phyloP scores from a whole-genome alignment of 2,329 filamentous ascomycete species.

The Clarireedia paspali region DNA sequence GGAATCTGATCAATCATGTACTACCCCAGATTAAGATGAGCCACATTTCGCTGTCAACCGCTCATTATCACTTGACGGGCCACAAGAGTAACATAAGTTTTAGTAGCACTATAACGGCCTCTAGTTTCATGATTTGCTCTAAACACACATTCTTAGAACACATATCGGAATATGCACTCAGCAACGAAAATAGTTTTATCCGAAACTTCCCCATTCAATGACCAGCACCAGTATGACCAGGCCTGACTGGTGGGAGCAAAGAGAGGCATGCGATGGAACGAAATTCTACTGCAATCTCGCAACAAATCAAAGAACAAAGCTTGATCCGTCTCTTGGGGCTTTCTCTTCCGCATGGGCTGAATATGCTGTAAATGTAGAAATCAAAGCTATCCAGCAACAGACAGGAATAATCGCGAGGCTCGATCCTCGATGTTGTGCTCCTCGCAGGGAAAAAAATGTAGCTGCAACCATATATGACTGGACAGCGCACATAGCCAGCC shows the following conservation, averaged over 20 bases:
- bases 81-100: too few species aligned
- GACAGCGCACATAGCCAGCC: conserved; percentile 2
- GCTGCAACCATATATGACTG: conserved; percentile 5
- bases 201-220: background rate
- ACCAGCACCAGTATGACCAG: background rate
- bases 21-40: too few species aligned
- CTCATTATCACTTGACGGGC: too few species aligned
- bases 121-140: too few species aligned
- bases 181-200: background rate
- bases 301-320: conserved; percentile 3
- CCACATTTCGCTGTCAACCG: too few species aligned
- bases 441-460: background rate
- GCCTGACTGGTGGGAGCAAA: conserved; percentile 7
- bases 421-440: conserved; percentile 1
- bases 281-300: conserved; percentile 7
- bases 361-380: background rate
- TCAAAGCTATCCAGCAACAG: background rate
- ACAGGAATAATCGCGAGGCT: conserved; percentile 5
- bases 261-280: background rate
- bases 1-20: too few species aligned
- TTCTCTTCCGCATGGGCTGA: background rate
- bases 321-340: background rate
- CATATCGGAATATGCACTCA: background rate
- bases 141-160: too few species aligned
- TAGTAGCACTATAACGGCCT: too few species aligned